A percentile compares a stretch with the other conserved stretches of the same genome.
Evolutionary conservation across 129 eudicot species (phyloP).

Genomic region (Chrysanthemum makinoi): DNA sequence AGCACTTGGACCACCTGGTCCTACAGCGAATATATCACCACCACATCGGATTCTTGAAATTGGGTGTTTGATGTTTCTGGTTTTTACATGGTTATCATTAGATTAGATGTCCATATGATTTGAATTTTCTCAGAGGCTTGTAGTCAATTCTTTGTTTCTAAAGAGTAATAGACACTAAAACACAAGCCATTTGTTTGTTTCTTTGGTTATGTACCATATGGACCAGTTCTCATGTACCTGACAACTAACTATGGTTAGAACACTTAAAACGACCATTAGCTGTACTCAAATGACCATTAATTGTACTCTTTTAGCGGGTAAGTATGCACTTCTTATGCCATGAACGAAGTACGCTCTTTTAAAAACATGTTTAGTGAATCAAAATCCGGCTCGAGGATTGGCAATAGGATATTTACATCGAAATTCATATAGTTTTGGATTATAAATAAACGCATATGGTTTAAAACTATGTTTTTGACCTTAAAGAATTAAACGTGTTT

Average conservation of each 20-base stretch:
- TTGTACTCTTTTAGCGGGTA: too few relatives aligned
- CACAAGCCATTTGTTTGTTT: slow-evolving; percentile 23
- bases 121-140: slow-evolving; percentile 17
- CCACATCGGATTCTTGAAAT: slow-evolving; percentile 23
- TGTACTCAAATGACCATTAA: too few relatives aligned
- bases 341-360: too few relatives aligned
- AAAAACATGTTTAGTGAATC: too few relatives aligned
- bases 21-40: slow-evolving; percentile 34
- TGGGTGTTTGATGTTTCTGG: slow-evolving; percentile 30
- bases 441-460: too few relatives aligned
- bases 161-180: not conserved
- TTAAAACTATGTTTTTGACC: too few relatives aligned
- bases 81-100: slow-evolving; percentile 10
- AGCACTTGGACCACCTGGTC: slow-evolving; percentile 62
- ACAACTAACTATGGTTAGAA: not conserved
- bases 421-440: too few relatives aligned
- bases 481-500: too few relatives aligned
- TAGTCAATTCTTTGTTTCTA: slow-evolving; percentile 22
- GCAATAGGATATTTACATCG: too few relatives aligned
- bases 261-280: not conserved
- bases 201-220: not conserved
- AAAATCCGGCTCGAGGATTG: too few relatives aligned
- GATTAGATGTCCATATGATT: slow-evolving; percentile 16
- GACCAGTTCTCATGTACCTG: not conserved
- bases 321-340: too few relatives aligned